Conservation (phyloP, 2,329 filamentous ascomycete genomes). For the Xylariomycetidae sp. region DNA sequence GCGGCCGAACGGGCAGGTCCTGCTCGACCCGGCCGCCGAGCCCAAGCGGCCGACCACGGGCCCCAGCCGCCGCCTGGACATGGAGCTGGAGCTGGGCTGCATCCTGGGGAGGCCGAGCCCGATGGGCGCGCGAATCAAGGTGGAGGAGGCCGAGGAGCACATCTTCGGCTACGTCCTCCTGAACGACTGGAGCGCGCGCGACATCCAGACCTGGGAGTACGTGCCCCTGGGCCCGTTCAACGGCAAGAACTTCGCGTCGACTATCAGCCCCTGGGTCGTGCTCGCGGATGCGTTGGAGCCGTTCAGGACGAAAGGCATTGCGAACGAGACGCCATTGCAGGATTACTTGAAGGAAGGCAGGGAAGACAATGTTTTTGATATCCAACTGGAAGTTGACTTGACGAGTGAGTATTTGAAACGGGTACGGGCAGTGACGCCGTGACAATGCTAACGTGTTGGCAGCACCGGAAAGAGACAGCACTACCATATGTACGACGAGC, state of each 20-base stretch:
- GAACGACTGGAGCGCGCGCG: slow-evolving; percentile 83
- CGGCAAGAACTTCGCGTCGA: slow-evolving; percentile 76
- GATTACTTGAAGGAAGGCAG: slow-evolving; percentile 53
- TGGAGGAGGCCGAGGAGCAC: slow-evolving; percentile 60
- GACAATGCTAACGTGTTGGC: slow-evolving; percentile 7
- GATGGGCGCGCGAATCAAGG: slow-evolving; percentile 57
- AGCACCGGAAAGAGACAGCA: slow-evolving; percentile 42
- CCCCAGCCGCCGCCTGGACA: slow-evolving; percentile 62
- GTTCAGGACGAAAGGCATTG: slow-evolving; percentile 28
- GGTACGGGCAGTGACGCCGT: neutral
- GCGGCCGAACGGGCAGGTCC: slow-evolving; percentile 70
- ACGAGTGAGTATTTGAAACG: slow-evolving; percentile 36
- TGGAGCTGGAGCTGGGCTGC: slow-evolving; percentile 74
- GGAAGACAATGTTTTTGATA: slow-evolving; percentile 57
- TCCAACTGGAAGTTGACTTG: slow-evolving; percentile 61
- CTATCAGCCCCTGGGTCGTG: slow-evolving; percentile 74
- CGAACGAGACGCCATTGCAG: slow-evolving; percentile 29
- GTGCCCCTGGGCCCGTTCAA: slow-evolving; percentile 78
- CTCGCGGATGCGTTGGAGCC: slow-evolving; percentile 67
- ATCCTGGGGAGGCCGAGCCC: slow-evolving; percentile 62
- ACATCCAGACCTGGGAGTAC: slow-evolving; percentile 82
- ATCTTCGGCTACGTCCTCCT: slow-evolving; percentile 77
- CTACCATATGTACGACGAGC: slow-evolving; percentile 54
- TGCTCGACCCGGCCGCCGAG: slow-evolving; percentile 55
- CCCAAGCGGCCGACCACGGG: slow-evolving; percentile 58